These are phyloP conservation scores for Penicillium daleae DNA, from an alignment of 495 filamentous ascomycete species.

Conservation along the genomic window DNA sequence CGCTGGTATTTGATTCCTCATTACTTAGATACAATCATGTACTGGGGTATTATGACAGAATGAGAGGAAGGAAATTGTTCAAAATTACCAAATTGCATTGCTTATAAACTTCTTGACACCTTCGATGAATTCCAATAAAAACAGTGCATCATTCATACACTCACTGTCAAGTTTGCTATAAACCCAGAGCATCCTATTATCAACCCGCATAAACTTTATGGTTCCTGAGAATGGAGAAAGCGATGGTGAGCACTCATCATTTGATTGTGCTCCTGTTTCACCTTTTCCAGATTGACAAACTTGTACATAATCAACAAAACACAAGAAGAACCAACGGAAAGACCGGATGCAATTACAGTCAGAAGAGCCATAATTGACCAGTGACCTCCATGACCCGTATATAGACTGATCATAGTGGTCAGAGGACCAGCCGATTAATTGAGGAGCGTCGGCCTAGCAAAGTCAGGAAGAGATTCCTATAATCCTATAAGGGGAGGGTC, in stretches of 20 bases:
- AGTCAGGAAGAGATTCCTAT: neutral
- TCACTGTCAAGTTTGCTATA: too few species aligned
- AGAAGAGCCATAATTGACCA: conserved; percentile 1
- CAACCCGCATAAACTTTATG: too few species aligned
- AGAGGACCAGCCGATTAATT: neutral
- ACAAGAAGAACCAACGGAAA: neutral
- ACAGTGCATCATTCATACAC: too few species aligned
- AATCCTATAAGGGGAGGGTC: too few species aligned
- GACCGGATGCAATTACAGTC: neutral
- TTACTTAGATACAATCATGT: too few species aligned
- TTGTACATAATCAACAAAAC: neutral
- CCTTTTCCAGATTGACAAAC: neutral
- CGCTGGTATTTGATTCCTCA: too few species aligned
- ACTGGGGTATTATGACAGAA: too few species aligned
- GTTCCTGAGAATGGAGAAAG: neutral
- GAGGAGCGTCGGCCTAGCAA: neutral
- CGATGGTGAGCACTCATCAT: neutral
- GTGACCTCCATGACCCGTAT: neutral
- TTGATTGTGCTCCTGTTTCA: neutral
- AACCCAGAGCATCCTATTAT: too few species aligned
- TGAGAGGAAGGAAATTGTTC: too few species aligned
- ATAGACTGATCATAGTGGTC: neutral
- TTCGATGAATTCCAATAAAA: too few species aligned
- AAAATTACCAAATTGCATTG: too few species aligned
- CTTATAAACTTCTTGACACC: too few species aligned